Evolutionary conservation across 129 eudicot genomes (phyloP).

Genomic region (Solidago caesia): DNA sequence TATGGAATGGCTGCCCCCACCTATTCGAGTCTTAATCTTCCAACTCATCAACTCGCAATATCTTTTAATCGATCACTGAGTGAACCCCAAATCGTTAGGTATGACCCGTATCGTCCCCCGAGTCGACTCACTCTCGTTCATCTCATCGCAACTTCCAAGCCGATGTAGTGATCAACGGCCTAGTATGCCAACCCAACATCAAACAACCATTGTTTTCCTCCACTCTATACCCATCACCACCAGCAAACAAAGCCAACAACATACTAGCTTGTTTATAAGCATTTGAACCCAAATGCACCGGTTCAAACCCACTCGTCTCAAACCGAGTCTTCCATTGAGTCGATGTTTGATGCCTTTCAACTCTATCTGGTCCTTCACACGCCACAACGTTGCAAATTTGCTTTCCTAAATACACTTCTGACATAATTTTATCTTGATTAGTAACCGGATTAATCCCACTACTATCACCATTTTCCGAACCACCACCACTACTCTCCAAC

Average conservation of each 20-base stretch:
- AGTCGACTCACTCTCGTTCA: conserved; percentile 28
- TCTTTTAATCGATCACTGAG: conserved; percentile 21
- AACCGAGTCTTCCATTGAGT: conserved; percentile 57
- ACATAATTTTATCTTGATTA: conserved; percentile 62
- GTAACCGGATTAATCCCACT: conserved; percentile 3
- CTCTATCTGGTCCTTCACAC: conserved; percentile 72
- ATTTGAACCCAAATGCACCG: conserved; percentile 74
- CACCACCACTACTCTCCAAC: conserved; percentile 47
- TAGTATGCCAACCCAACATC: conserved; percentile 89
- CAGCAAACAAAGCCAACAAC: conserved; percentile 70
- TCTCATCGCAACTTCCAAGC: conserved; percentile 64
- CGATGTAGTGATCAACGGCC: conserved; percentile 78
- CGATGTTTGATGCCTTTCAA: conserved; percentile 62
- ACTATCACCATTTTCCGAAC: conserved; percentile 9
- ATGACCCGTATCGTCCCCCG: background rate
- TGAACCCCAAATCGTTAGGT: conserved; percentile 10
- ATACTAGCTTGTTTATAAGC: conserved; percentile 79
- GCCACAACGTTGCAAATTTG: conserved; percentile 88
- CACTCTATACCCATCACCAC: conserved; percentile 79
- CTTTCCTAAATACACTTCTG: conserved; percentile 67
- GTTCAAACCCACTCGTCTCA: conserved; percentile 48
- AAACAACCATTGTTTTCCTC: conserved; percentile 71
- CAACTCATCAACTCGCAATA: conserved; percentile 31
- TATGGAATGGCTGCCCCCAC: conserved; percentile 7
- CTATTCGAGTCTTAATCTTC: conserved; percentile 16